A percentile compares a stretch with the other conserved stretches of the same genome.
These are phyloP conservation scores for Erucastrum elatum DNA, from an alignment of 345 rosid species.

Conservation along the genomic window DNA sequence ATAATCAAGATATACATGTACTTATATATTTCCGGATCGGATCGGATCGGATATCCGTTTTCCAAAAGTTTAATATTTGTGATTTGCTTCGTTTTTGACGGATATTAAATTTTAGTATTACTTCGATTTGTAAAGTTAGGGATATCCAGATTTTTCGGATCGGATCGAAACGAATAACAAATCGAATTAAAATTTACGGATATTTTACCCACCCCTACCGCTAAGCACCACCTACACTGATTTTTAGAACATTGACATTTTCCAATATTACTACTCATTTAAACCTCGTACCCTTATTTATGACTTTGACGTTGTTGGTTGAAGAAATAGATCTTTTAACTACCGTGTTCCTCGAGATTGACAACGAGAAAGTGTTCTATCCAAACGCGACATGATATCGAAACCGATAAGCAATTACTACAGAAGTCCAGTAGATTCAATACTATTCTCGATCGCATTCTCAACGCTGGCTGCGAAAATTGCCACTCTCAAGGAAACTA, in stretches of 20 bases:
- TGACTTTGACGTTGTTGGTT: conserved; percentile 60
- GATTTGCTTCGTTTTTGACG: too few species aligned
- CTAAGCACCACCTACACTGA: conserved; percentile 56
- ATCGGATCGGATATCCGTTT: too few species aligned
- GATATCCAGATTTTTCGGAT: too few species aligned
- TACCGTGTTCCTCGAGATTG: conserved; percentile 76
- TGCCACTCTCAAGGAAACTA: conserved; percentile 55
- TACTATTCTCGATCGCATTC: conserved; percentile 75
- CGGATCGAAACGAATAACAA: too few species aligned
- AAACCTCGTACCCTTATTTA: background rate
- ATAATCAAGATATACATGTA: too few species aligned
- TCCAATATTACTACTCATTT: too few species aligned
- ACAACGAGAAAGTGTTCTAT: conserved; percentile 33
- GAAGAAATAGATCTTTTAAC: conserved; percentile 88
- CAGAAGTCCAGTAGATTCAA: conserved; percentile 79
- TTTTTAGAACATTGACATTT: too few species aligned
- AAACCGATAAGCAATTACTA: conserved; percentile 80
- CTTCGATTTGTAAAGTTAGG: too few species aligned
- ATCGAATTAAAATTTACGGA: too few species aligned
- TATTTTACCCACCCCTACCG: background rate
- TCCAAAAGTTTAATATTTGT: too few species aligned
- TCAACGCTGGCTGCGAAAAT: conserved; percentile 61
- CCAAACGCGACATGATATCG: conserved; percentile 72
- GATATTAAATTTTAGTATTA: too few species aligned
- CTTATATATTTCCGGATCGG: too few species aligned